Evolutionary conservation across 768 basidiomycete genomes (phyloP), one percentile per base, ranked within the genome.

Genomic region (Termitomyces sp.): DNA sequence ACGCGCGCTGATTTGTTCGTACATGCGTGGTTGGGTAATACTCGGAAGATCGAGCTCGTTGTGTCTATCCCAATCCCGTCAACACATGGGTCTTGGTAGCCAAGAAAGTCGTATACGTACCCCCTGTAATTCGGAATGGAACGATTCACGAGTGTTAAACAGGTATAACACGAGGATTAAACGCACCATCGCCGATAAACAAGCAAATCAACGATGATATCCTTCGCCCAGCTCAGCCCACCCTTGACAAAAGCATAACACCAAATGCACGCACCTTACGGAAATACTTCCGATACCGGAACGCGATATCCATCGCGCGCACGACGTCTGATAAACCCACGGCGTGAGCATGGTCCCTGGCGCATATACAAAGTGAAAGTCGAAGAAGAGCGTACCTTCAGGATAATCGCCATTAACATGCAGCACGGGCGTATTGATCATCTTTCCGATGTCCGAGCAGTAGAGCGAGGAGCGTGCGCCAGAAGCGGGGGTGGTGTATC

Each of bases 21-120:
- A 97, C 94, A 96, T 97, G 10, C 87, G 74, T 0, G 95, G 94
- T 58, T 88, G 89, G 0, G 95, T 96, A 69, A 93, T 90, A 16
- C 85, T 84, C 0, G 92, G 92, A 52, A 94, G 82, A n/a, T n/a
- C n/a, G n/a, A n/a, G n/a, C n/a, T n/a, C n/a, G n/a, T n/a, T n/a
- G n/a, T n/a, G n/a, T n/a, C 66, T 95, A 43, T 42, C 5, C 13
- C 24, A 7, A 32, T n/a, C 14, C 20, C 26, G 13, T 54, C 20
- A 47, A 26, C 7, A 47, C 3, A 10, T 16, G 18, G 1, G 18
- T 42, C n/a, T 4, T 24, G 9, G 6, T 27, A 33, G 13, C 3
- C 18, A 14, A 49, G 22, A 36, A 10, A 16, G 33, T 16, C 16
- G 24, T 13, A 33, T 18, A 59, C 73, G 57, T 66, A 80, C 78